A percentile compares a stretch with the other conserved stretches of the same genome.
These are phyloP conservation scores for Effrenium voratum DNA, from an alignment of 73 alveolate genomes.

Conservation along the genomic window DNA sequence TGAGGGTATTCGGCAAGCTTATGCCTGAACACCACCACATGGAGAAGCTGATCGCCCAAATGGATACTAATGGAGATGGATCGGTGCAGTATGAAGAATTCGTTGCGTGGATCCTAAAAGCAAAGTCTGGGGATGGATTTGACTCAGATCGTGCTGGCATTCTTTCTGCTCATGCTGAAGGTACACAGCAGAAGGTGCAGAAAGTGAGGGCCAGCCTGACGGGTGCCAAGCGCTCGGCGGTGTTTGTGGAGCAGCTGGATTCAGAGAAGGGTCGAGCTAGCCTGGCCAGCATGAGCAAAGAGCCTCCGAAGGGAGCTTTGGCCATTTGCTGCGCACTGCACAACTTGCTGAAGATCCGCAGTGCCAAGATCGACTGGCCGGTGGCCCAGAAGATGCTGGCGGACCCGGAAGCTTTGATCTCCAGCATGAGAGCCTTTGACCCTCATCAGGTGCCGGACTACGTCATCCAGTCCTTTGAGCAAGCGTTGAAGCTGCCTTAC, in stretches of 20 bases:
- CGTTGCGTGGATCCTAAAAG: background rate
- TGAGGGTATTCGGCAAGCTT: background rate
- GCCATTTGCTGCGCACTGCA: background rate
- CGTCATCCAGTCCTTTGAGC: conserved; percentile 18
- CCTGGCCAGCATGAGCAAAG: background rate
- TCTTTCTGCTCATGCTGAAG: background rate
- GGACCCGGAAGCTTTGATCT: too few species aligned
- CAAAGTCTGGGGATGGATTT: background rate
- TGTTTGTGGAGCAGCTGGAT: background rate
- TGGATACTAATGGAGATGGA: background rate
- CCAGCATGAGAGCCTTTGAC: too few species aligned
- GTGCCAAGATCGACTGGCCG: background rate
- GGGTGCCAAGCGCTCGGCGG: conserved; percentile 8
- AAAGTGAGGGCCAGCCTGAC: conserved; percentile 17
- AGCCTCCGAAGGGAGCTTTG: conserved; percentile 14
- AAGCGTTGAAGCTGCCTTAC: background rate
- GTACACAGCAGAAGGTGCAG: background rate
- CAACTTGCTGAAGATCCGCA: background rate
- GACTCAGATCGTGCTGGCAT: background rate
- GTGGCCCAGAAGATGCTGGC: too few species aligned
- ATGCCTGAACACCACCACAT: background rate
- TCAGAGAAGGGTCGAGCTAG: conserved; percentile 1
- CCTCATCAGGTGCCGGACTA: background rate
- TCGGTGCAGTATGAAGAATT: background rate
- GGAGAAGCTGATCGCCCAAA: background rate